Evolutionary conservation across 1,284 basidiomycete genomes (phyloP), one percentile per base, ranked within the genome.

Genomic region (Pterula multifida): DNA sequence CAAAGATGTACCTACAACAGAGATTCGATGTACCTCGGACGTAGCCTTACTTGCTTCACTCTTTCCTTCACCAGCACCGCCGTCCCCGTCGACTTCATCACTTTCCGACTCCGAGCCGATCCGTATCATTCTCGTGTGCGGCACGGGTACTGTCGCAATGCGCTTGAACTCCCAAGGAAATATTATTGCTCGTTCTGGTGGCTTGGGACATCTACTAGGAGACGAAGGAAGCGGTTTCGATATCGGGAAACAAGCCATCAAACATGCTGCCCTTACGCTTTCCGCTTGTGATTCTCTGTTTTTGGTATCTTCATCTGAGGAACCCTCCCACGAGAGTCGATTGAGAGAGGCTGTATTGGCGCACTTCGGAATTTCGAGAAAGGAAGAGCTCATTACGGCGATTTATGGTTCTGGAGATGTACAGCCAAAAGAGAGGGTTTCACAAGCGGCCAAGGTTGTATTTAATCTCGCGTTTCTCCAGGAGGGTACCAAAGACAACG

Each of bases 171-270:
- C 28, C 28, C 28, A 32, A 15, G 28, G 15, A 15, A 6, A 32
- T 32, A 15, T 32, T 32, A 32, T 32, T 32, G 56, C 52, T 21
- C 57, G 60, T 6, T 46, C 54, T 4, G 56, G 57, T n/a, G 56
- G 60, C 11, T 60, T 58, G 60, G 60, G 58, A 3, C 58, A 60
- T 44, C 54, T 61, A 9, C 52, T 61, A n/a, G 59, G 58, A 13
- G 58, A 61, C 36, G 59, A 60, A 54, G 59, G 58, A 11, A 60
- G 57, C 15, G 59, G 54, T 6, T 59, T 56, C 36, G 53, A 36
- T 3, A 59, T 59, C 23, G 58, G 57, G 2, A 52, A 58, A 24
- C 56, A 59, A 48, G 62, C 57, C 4, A 50, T 61, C 3, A 54
- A n/a, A n/a, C n/a, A n/a, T n/a, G n/a, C n/a, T n/a, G n/a, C n/a